These are phyloP conservation scores for Entomortierella parvispora DNA, from an alignment of 192 early-diverging fungal genomes.

Conservation along the genomic window DNA sequence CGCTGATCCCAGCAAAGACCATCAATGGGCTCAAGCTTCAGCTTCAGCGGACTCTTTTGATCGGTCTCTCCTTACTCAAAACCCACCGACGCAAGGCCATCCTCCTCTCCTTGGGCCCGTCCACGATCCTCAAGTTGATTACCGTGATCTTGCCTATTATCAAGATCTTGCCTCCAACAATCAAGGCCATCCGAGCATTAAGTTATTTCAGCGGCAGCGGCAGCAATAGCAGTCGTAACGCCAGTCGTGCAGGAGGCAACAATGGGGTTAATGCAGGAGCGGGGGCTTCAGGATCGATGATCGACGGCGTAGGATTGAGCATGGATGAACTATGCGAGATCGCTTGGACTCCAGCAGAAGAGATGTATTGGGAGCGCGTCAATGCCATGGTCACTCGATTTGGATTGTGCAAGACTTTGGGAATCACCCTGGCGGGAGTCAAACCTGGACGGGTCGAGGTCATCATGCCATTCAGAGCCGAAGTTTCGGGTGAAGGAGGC, in stretches of 20 bases:
- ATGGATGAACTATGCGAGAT: conserved; percentile 49
- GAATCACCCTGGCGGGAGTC: conserved; percentile 34
- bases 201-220: conserved; percentile 25
- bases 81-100: conserved; percentile 48
- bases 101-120: conserved; percentile 40
- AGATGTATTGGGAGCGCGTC: conserved; percentile 47
- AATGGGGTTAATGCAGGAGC: conserved; percentile 2
- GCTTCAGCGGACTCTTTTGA: conserved; percentile 33
- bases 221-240: neutral
- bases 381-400: conserved; percentile 42
- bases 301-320: conserved; percentile 29
- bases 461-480: conserved; percentile 42
- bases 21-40: conserved; percentile 26
- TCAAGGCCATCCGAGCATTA: conserved; percentile 34
- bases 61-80: conserved; percentile 35
- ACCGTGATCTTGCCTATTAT: conserved; percentile 46
- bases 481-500: conserved; percentile 49
- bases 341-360: conserved; percentile 45
- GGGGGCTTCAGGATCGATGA: conserved; percentile 18
- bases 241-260: neutral
- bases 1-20: conserved; percentile 29
- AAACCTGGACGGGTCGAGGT: conserved; percentile 41
- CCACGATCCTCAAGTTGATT: conserved; percentile 47
- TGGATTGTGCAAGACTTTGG: conserved; percentile 34
- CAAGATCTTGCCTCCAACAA: conserved; percentile 29